A percentile compares a stretch with the other conserved stretches of the same genome.
These are phyloP conservation scores for Neospora caninum DNA, from an alignment of 169 alveolate species.

Conservation along the genomic window DNA sequence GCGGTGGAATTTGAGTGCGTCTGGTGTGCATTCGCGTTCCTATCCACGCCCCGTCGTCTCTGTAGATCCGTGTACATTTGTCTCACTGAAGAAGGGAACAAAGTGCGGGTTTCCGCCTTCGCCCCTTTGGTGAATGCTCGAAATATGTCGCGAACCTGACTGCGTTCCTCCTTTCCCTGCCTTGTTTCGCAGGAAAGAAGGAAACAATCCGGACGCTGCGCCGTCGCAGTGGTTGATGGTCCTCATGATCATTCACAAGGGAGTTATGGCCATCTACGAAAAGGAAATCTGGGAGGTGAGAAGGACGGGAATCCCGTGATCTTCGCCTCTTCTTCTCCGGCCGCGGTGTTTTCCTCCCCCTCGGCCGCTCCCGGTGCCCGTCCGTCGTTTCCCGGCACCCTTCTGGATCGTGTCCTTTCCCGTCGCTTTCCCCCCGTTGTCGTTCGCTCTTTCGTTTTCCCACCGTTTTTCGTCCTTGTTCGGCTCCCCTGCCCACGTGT, in stretches of 20 bases:
- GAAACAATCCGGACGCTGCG: constrained; percentile 65
- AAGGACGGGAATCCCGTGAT: neutral
- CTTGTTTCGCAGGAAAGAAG: constrained; percentile 33
- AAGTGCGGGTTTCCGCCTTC: no score
- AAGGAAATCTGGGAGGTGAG: constrained; percentile 75
- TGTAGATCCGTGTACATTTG: no score
- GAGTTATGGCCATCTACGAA: constrained; percentile 62
- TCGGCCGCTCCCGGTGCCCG: neutral
- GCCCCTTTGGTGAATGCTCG: no score
- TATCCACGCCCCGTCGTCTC: no score
- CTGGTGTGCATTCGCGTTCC: no score
- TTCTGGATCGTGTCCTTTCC: neutral
- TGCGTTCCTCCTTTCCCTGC: neutral
- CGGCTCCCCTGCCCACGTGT: no score
- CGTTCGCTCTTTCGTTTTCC: neutral
- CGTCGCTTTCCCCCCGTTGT: neutral
- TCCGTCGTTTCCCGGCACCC: neutral
- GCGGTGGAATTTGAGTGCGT: no score
- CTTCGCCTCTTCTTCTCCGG: no score
- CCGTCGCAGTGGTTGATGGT: constrained; percentile 77
- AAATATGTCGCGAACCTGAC: no score
- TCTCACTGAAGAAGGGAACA: no score
- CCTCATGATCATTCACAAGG: constrained; percentile 71
- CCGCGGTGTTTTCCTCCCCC: no score
- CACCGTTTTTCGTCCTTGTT: neutral